phyloP scores from a whole-genome alignment of 164 flowering plant species.

The Berberis vulgaris region DNA sequence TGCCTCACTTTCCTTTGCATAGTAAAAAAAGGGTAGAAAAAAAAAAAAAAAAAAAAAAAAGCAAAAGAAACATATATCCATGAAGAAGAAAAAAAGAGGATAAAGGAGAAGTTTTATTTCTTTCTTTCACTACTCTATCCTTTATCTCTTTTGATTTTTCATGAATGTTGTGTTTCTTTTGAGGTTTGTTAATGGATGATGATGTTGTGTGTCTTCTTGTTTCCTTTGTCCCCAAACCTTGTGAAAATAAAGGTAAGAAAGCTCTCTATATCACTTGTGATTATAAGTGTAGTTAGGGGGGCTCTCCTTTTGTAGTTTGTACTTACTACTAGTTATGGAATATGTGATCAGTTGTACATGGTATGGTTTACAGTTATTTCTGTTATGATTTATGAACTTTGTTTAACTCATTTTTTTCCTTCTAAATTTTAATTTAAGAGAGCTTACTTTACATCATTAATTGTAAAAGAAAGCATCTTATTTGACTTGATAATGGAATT shows the following conservation, averaged over 20 bases:
- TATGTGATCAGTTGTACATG: too few relatives aligned
- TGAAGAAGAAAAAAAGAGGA: not conserved
- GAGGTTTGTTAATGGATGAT: not conserved
- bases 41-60: not conserved
- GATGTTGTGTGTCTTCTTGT: conserved; percentile 7
- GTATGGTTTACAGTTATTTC: not conserved
- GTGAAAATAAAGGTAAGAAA: not conserved
- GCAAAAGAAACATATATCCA: not conserved
- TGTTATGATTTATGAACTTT: not conserved
- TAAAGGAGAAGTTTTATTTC: not conserved
- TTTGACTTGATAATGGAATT: too few relatives aligned
- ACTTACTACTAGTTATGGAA: too few relatives aligned
- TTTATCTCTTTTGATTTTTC: not conserved
- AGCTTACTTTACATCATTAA: too few relatives aligned
- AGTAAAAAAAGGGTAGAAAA: not conserved
- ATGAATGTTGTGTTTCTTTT: conserved; percentile 1
- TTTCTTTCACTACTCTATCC: not conserved
- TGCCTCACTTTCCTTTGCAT: conserved; percentile 61
- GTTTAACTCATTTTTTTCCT: too few relatives aligned
- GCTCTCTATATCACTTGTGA: not conserved
- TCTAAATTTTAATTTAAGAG: too few relatives aligned
- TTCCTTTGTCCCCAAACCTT: conserved; percentile 7
- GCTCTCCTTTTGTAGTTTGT: not conserved
- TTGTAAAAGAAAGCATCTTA: too few relatives aligned
- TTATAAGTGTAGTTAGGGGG: not conserved